These are phyloP conservation scores for Ambrosia hybrid DNA, from an alignment of 140 eudicot species.

Conservation along the genomic window DNA sequence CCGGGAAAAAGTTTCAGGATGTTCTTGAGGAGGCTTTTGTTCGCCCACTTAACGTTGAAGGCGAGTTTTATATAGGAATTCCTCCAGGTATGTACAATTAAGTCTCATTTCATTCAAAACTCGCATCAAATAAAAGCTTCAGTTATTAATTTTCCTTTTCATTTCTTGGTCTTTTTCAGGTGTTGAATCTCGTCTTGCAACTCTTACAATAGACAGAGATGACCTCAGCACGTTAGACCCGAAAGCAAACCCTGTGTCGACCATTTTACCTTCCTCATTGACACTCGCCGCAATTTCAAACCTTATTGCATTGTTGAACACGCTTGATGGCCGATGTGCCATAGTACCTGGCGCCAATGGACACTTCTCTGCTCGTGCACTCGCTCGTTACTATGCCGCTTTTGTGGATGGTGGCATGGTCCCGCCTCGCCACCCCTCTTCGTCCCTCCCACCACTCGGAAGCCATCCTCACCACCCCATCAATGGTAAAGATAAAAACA, in stretches of 20 bases:
- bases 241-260: not conserved
- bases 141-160: no score
- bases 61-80: slow-evolving; percentile 93
- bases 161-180: no score
- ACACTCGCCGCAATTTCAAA: slow-evolving; percentile 49
- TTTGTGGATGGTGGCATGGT: slow-evolving; percentile 64
- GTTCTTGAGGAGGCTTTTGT: slow-evolving; percentile 91
- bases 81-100: slow-evolving; percentile 67
- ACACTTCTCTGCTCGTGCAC: slow-evolving; percentile 95
- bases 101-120: not conserved
- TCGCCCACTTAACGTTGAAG: slow-evolving; percentile 73
- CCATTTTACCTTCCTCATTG: slow-evolving; percentile 66
- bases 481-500: no score
- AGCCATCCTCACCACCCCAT: no score
- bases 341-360: slow-evolving; percentile 86
- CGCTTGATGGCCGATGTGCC: slow-evolving; percentile 74
- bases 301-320: slow-evolving; percentile 58
- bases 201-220: not conserved
- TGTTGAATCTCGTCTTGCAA: no score
- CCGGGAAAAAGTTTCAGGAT: slow-evolving; percentile 86
- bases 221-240: slow-evolving; percentile 54
- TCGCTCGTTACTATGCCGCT: slow-evolving; percentile 92
- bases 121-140: not conserved
- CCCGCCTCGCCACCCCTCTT: not conserved
- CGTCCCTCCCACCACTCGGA: no score